A percentile compares a stretch with the other conserved stretches of the same genome.
These are phyloP conservation scores for Phialocephala sp. DNA, from an alignment of 2,329 filamentous ascomycete genomes.

Conservation along the genomic window DNA sequence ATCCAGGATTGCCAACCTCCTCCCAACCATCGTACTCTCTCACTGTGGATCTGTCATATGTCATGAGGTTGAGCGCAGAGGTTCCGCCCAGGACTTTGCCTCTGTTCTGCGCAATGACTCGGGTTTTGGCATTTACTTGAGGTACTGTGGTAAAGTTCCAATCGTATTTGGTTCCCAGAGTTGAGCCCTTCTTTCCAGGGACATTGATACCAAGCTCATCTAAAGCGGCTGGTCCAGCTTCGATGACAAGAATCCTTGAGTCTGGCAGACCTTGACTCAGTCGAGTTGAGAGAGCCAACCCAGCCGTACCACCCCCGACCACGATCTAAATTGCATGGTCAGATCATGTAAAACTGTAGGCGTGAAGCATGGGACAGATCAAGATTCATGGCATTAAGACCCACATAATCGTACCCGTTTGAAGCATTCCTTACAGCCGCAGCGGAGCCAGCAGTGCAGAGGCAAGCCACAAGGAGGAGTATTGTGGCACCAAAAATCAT, in stretches of 20 bases:
- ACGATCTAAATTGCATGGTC: conserved; percentile 41
- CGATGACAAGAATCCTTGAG: conserved; percentile 43
- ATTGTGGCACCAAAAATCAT: conserved; percentile 7
- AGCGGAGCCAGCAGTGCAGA: conserved; percentile 12
- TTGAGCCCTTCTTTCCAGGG: conserved; percentile 44
- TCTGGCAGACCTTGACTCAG: conserved; percentile 46
- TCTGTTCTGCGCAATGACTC: conserved; percentile 37
- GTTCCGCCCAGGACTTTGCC: conserved; percentile 46
- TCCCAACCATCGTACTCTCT: conserved; percentile 48
- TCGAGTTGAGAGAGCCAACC: conserved; percentile 49
- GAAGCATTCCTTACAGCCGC: conserved; percentile 7
- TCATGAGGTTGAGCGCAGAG: conserved; percentile 43
- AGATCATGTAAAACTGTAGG: neutral
- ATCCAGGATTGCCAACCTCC: conserved; percentile 49
- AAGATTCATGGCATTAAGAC: neutral
- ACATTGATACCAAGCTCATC: conserved; percentile 46
- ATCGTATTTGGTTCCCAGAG: conserved; percentile 47
- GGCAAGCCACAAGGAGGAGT: conserved; percentile 9
- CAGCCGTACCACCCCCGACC: conserved; percentile 53
- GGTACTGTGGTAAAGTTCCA: conserved; percentile 48
- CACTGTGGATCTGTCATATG: conserved; percentile 32
- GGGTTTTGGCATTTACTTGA: conserved; percentile 41
- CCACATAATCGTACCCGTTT: conserved; percentile 16
- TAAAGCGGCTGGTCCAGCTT: conserved; percentile 38
- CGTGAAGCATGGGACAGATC: neutral